Evolutionary conservation across 495 filamentous ascomycete genomes (phyloP), one percentile per base, ranked within the genome.

Genomic region (Penicillium ucsense): DNA sequence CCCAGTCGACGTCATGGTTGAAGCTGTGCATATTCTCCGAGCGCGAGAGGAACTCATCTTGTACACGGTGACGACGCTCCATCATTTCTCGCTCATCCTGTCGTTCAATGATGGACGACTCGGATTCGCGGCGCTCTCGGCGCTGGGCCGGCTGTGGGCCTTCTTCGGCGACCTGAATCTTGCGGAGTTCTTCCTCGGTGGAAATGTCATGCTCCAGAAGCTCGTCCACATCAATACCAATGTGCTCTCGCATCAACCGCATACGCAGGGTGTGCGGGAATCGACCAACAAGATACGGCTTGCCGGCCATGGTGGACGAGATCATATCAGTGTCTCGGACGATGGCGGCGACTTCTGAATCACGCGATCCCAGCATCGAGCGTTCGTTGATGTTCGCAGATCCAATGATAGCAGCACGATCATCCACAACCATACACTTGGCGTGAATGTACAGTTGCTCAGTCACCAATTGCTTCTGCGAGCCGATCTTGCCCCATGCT

Each of bases 331-430:
- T 94, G 66, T 99, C 92, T 40, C 90, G 78, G 35, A 99, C 86
- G 12, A 99, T 76, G 5, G 91, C 81, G 3, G 94, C 94, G 43
- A 87, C 84, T 61, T 99, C 92, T 1, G 89, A 95, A 64, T 99
- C 92, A 51, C 94, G 76, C 11, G 78, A 80, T 34, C 92, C 92
- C 20, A 95, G 60, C 89, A 99, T 91, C 8, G 90, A 96, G 31
- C 92, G 85, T 61, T 99, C 92, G 58, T 99, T 99, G 71, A 99
- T 99, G 60, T 99, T 99, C 30, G 92, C 94, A 35, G 90, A 96
- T 11, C 92, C 92, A 57, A 99, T 99, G 46, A 99, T 84, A 27
- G 83, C 91, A 53, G 89, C 80, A 32, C 90, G 79, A 57, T 99
- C 92, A 64, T 99, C 92, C 4, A 95, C 92, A 47, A 99, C 77